A percentile compares a stretch with the other conserved stretches of the same genome.
Evolutionary conservation across 2,329 filamentous ascomycete species (phyloP).

Genomic region (Sclerotinia spermophila): DNA sequence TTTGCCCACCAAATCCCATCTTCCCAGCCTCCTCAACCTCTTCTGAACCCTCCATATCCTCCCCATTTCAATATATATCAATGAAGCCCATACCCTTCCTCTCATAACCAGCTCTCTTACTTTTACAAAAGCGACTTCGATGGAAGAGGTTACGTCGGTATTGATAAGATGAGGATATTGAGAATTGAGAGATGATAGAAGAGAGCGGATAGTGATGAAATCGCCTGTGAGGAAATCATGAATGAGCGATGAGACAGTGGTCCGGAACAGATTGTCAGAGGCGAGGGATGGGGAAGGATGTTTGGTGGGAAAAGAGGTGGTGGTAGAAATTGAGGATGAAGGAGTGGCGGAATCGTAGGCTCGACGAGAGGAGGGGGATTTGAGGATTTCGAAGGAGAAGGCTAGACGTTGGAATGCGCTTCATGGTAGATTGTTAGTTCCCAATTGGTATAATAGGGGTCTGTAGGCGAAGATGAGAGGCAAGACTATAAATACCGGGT

Average conservation of each 20-base stretch:
- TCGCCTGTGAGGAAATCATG: constrained; percentile 42
- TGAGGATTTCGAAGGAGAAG: constrained; percentile 42
- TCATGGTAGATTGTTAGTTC: not conserved
- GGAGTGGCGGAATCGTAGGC: constrained; percentile 40
- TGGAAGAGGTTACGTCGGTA: constrained; percentile 38
- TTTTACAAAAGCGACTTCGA: constrained; percentile 39
- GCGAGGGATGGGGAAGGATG: constrained; percentile 29
- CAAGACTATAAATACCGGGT: constrained; percentile 33
- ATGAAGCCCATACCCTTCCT: constrained; percentile 40
- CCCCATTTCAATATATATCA: constrained; percentile 41
- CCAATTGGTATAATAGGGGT: not conserved
- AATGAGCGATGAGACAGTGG: constrained; percentile 39
- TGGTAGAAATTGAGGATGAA: constrained; percentile 32
- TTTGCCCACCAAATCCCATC: constrained; percentile 40
- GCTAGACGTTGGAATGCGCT: constrained; percentile 42
- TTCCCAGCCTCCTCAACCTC: constrained; percentile 39
- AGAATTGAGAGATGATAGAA: constrained; percentile 37
- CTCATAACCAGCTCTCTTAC: constrained; percentile 40
- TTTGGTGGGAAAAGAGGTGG: constrained; percentile 40
- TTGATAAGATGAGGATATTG: constrained; percentile 41
- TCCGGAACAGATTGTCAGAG: constrained; percentile 31
- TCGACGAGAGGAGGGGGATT: constrained; percentile 38
- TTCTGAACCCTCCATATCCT: constrained; percentile 41
- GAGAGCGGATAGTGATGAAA: constrained; percentile 39
- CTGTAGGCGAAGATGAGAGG: not conserved